phyloP scores from a whole-genome alignment of 768 basidiomycete genomes.

The Boletus sensibilis region DNA sequence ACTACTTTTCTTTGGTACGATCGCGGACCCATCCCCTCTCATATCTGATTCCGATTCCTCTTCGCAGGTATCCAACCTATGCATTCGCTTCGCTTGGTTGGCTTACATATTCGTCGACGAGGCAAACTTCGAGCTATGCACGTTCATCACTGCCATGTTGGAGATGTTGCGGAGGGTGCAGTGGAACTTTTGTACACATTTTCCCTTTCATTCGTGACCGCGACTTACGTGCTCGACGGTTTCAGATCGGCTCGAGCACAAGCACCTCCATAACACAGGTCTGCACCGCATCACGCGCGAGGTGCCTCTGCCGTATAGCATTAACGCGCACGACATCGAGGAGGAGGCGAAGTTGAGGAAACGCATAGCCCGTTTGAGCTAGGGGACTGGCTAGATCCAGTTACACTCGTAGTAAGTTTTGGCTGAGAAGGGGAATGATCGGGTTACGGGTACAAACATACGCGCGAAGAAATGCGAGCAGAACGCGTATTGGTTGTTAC shows the following conservation, averaged over 20 bases:
- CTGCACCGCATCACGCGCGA: conserved; percentile 87
- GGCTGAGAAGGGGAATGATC: neutral
- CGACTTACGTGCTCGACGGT: neutral
- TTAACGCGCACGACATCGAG: conserved; percentile 42
- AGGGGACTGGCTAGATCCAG: neutral
- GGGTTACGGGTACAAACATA: neutral
- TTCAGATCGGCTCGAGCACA: conserved; percentile 80
- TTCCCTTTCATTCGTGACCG: conserved; percentile 2
- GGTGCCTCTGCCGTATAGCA: conserved; percentile 75
- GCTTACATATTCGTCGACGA: conserved; percentile 62
- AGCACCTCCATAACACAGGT: conserved; percentile 91
- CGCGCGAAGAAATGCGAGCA: neutral
- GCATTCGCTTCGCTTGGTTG: conserved; percentile 82
- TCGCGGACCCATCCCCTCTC: neutral
- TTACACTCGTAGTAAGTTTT: neutral
- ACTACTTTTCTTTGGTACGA: conserved; percentile 76
- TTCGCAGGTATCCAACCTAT: conserved; percentile 62
- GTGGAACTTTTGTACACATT: conserved; percentile 82
- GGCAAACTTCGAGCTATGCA: conserved; percentile 49
- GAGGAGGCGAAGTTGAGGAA: conserved; percentile 36
- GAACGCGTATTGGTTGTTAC: neutral
- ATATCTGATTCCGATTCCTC: neutral
- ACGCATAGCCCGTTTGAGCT: conserved; percentile 22
- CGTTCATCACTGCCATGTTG: conserved; percentile 65
- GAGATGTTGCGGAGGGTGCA: conserved; percentile 81